Evolutionary conservation across 2,329 filamentous ascomycete genomes (phyloP).

Genomic region (Fusarium concolor): DNA sequence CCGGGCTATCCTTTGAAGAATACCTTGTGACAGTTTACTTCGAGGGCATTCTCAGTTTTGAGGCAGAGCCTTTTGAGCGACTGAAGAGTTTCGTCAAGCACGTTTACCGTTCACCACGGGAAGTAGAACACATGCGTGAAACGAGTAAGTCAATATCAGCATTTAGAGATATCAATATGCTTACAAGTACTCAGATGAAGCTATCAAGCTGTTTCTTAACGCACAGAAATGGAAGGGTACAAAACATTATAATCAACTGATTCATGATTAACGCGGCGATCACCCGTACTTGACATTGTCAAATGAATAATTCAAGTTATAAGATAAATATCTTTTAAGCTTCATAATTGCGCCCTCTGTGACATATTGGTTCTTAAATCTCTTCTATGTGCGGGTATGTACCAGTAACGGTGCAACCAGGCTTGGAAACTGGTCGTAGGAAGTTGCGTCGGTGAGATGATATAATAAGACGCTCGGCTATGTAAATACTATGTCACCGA

Average conservation of each 20-base stretch:
- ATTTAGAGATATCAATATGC: accelerated
- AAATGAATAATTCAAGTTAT: too few species aligned
- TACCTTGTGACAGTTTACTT: slow-evolving; percentile 3
- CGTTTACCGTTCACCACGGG: not conserved
- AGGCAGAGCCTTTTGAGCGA: not conserved
- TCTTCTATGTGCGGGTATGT: too few species aligned
- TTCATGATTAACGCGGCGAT: not conserved
- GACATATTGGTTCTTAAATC: too few species aligned
- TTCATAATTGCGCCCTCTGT: too few species aligned
- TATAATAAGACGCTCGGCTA: too few species aligned
- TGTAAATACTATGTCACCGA: too few species aligned
- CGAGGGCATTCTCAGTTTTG: not conserved
- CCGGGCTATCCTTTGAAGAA: not conserved
- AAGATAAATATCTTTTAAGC: too few species aligned
- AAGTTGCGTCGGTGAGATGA: too few species aligned
- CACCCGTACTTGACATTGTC: too few species aligned
- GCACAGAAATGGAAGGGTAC: slow-evolving; percentile 1
- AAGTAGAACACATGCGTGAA: not conserved
- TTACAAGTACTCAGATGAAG: not conserved
- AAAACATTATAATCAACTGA: not conserved
- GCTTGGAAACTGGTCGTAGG: too few species aligned
- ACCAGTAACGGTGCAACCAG: too few species aligned
- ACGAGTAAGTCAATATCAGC: not conserved
- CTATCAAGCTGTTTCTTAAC: not conserved
- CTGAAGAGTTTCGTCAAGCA: not conserved